Conservation (phyloP, 805 yeast genomes). For the Blastobotrys parvus region DNA sequence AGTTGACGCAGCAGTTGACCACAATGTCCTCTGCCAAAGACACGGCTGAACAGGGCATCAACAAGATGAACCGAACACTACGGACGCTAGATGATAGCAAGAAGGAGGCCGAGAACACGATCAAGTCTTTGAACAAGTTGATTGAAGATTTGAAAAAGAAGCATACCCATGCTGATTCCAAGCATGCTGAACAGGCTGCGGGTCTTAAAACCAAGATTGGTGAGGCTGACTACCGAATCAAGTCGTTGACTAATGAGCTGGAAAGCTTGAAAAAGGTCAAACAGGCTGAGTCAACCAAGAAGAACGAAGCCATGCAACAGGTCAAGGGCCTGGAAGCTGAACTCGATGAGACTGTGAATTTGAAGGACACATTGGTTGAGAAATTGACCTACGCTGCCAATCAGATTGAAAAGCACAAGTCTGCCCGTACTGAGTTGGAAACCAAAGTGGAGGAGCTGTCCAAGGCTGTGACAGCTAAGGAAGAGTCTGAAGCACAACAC, state of each 20-base stretch:
- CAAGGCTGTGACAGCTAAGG: background rate
- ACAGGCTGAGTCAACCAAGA: background rate
- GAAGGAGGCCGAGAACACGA: background rate
- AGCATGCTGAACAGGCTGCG: background rate
- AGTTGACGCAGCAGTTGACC: background rate
- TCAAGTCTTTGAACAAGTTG: background rate
- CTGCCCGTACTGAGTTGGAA: background rate
- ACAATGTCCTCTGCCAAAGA: background rate
- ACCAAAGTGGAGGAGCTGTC: background rate
- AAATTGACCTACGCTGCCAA: slow-evolving; percentile 38
- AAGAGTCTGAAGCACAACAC: background rate
- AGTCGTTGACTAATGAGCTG: slow-evolving; percentile 3
- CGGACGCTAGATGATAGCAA: slow-evolving; percentile 29
- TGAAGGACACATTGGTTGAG: slow-evolving; percentile 37
- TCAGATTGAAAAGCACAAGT: slow-evolving; percentile 24
- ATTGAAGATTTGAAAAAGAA: background rate
- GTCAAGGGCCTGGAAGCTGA: slow-evolving; percentile 11
- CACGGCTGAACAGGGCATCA: background rate
- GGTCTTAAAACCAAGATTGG: background rate
- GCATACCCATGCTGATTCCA: background rate
- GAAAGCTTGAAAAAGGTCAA: slow-evolving; percentile 12
- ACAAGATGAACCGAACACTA: slow-evolving; percentile 29
- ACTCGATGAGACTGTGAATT: slow-evolving; percentile 24
- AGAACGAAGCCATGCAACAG: slow-evolving; percentile 10
- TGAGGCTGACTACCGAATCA: background rate